Percentiles rank a stretch among this genome's conserved stretches.
These are phyloP conservation scores for Paraphaeosphaeria sporulosa DNA, from an alignment of 2,329 filamentous ascomycete species.

Conservation along the genomic window DNA sequence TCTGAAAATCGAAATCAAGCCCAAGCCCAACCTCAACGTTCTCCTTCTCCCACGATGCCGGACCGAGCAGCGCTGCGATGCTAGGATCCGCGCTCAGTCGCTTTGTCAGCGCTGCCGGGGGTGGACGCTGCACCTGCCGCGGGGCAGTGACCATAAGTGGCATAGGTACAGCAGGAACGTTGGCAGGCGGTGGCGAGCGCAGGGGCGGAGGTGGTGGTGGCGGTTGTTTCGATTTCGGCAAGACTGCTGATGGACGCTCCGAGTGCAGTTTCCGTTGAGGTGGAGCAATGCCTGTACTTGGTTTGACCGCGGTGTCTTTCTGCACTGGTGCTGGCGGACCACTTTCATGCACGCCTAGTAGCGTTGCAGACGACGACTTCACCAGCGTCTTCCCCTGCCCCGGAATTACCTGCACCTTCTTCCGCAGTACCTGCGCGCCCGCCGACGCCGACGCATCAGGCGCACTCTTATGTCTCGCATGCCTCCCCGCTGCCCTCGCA, in stretches of 20 bases:
- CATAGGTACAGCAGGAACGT: no score
- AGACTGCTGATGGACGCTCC: neutral
- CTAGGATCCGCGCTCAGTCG: neutral
- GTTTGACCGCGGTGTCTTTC: neutral
- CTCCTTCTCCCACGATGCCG: neutral
- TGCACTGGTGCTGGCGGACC: neutral
- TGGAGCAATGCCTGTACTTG: neutral
- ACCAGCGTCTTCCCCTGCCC: neutral
- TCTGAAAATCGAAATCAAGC: neutral
- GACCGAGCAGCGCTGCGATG: slow-evolving; percentile 4
- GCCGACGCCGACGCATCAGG: slow-evolving; percentile 21
- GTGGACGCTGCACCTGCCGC: neutral
- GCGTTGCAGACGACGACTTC: neutral
- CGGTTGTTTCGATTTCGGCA: neutral
- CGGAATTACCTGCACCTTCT: neutral
- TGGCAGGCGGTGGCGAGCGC: neutral
- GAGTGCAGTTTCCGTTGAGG: neutral
- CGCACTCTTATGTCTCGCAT: slow-evolving; percentile 27
- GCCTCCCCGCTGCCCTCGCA: slow-evolving; percentile 2
- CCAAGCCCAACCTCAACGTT: neutral
- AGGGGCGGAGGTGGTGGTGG: neutral
- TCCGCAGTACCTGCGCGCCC: slow-evolving; percentile 12
- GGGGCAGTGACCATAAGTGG: neutral
- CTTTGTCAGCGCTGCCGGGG: neutral
- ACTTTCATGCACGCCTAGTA: neutral